A percentile compares a stretch with the other conserved stretches of the same genome.
Conservation (phyloP, 1,284 basidiomycete species). For the Volvariella volvacea region DNA sequence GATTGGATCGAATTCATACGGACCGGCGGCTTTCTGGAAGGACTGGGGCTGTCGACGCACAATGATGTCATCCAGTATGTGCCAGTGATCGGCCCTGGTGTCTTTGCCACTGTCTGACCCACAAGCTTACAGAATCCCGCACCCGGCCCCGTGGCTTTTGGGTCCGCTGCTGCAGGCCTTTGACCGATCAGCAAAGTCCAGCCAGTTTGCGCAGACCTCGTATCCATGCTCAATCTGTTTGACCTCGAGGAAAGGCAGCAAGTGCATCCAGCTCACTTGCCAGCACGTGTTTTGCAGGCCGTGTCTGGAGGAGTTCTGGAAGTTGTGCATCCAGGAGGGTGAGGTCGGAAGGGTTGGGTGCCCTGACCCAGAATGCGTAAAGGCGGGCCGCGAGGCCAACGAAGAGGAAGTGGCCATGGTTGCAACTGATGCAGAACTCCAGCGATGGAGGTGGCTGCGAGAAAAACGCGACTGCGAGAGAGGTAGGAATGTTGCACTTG, state of each 20-base stretch:
- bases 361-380: constrained; percentile 69
- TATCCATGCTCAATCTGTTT: constrained; percentile 69
- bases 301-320: constrained; percentile 72
- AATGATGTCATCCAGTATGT: constrained; percentile 39
- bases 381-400: constrained; percentile 53
- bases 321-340: constrained; percentile 67
- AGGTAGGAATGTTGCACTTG: constrained; percentile 33
- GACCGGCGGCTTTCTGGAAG: constrained; percentile 51
- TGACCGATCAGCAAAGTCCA: constrained; percentile 37
- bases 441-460: constrained; percentile 68
- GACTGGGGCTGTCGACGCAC: constrained; percentile 22
- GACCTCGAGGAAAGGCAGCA: constrained; percentile 58
- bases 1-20: constrained; percentile 66
- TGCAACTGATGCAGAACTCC: constrained; percentile 51
- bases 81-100: constrained; percentile 1
- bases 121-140: constrained; percentile 36
- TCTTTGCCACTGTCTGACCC: constrained; percentile 14
- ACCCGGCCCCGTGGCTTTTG: constrained; percentile 49
- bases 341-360: constrained; percentile 65
- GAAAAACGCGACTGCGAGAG: constrained; percentile 64
- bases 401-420: constrained; percentile 68
- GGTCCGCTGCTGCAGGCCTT: constrained; percentile 39
- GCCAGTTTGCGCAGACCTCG: constrained; percentile 51
- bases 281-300: constrained; percentile 66
- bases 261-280: constrained; percentile 62